These are phyloP conservation scores for Trichosporon sp. DNA, from an alignment of 1,284 basidiomycete species.

Conservation along the genomic window DNA sequence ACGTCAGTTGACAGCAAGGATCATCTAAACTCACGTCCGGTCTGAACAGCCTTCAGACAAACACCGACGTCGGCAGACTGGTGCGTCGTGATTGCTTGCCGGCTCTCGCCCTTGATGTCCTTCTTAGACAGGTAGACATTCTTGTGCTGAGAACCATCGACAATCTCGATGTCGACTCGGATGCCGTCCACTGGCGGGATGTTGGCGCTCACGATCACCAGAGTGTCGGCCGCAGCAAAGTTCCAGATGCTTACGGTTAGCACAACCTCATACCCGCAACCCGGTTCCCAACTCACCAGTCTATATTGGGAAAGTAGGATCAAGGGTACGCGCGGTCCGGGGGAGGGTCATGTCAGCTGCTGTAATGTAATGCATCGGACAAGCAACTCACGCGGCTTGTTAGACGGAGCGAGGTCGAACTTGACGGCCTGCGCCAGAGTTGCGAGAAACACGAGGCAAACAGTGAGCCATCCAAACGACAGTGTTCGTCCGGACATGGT, in stretches of 20 bases:
- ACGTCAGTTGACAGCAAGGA: conserved; percentile 38
- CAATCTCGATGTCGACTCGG: conserved; percentile 85
- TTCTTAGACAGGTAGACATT: conserved; percentile 90
- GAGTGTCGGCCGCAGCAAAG: conserved; percentile 71
- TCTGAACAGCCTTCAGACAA: conserved; percentile 78
- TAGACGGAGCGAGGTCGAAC: conserved; percentile 66
- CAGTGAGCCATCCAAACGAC: conserved; percentile 13
- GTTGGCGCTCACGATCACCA: conserved; percentile 92
- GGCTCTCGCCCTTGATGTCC: conserved; percentile 80
- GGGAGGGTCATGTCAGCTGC: not conserved
- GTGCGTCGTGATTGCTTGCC: conserved; percentile 91
- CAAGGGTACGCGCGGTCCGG: conserved; percentile 2
- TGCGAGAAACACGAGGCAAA: conserved; percentile 17
- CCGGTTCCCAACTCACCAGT: conserved; percentile 30
- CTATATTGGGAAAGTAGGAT: conserved; percentile 17
- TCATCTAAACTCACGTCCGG: conserved; percentile 57
- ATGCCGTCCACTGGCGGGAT: conserved; percentile 66
- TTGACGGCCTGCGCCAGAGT: conserved; percentile 60
- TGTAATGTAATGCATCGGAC: not conserved
- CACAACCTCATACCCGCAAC: not conserved
- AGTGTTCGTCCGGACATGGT: conserved; percentile 2
- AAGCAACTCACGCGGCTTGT: conserved; percentile 55
- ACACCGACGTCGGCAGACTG: conserved; percentile 90
- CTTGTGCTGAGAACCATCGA: conserved; percentile 78
- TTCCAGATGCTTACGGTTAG: conserved; percentile 78